A percentile compares a stretch with the other conserved stretches of the same genome.
Evolutionary conservation across 1,284 basidiomycete genomes (phyloP).

Genomic region (Marasmius tenuissimus): DNA sequence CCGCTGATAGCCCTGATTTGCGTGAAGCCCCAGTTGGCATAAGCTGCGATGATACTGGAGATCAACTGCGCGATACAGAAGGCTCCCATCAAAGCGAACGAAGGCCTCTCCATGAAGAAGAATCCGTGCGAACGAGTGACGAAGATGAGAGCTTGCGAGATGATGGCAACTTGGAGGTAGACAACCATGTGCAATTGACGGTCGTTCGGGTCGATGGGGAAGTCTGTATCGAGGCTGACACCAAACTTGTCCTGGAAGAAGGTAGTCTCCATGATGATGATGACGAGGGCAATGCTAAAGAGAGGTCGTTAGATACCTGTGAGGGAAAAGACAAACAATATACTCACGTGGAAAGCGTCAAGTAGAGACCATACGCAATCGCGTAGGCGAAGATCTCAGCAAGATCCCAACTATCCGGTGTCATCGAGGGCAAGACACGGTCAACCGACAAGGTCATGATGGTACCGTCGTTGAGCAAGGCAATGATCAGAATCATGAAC

Average conservation of each 20-base stretch:
- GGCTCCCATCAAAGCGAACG: constrained; percentile 83
- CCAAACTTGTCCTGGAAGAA: constrained; percentile 92
- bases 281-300: constrained; percentile 72
- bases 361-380: constrained; percentile 91
- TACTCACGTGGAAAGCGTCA: constrained; percentile 87
- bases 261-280: constrained; percentile 82
- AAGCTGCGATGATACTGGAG: constrained; percentile 93
- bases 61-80: constrained; percentile 94
- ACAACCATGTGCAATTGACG: constrained; percentile 76
- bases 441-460: constrained; percentile 99
- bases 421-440: constrained; percentile 90
- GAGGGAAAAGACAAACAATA: background rate
- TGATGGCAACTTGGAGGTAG: constrained; percentile 94
- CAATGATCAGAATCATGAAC: constrained; percentile 99
- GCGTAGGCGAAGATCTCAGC: constrained; percentile 96
- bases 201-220: constrained; percentile 68
- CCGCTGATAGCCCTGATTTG: constrained; percentile 76
- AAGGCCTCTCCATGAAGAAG: constrained; percentile 98
- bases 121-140: constrained; percentile 94
- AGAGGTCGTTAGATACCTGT: constrained; percentile 14
- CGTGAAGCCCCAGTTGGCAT: constrained; percentile 91
- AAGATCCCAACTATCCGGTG: constrained; percentile 94
- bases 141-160: constrained; percentile 97
- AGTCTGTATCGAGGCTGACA: constrained; percentile 53
- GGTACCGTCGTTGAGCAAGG: constrained; percentile 95